These are phyloP conservation scores for Chlorella sp. DNA, from an alignment of 139 green algal genomes.

Conservation along the genomic window DNA sequence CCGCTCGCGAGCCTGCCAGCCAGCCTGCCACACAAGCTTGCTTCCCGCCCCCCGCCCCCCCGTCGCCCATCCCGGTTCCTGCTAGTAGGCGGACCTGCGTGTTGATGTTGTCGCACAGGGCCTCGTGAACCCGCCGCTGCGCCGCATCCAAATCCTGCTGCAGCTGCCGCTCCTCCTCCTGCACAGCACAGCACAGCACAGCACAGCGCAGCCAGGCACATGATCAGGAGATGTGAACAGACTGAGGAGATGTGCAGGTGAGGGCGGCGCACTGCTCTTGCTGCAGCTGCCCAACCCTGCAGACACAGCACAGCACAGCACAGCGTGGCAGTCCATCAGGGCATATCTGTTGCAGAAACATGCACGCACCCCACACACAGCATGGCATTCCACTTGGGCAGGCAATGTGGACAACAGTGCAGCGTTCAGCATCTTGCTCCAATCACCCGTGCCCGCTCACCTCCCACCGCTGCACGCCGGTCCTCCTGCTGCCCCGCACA, in stretches of 20 bases:
- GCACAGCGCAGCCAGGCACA: background rate
- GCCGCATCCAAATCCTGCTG: conserved; percentile 31
- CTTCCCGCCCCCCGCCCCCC: background rate
- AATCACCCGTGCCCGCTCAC: background rate
- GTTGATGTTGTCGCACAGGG: conserved; percentile 95
- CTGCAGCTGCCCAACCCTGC: background rate
- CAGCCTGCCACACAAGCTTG: too few relatives aligned
- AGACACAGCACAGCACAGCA: too few relatives aligned
- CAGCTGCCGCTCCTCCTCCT: conserved; percentile 75
- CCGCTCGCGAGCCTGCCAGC: too few relatives aligned
- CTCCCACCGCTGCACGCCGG: background rate
- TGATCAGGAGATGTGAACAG: too few relatives aligned
- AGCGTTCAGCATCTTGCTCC: background rate
- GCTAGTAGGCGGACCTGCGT: conserved; percentile 68
- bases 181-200: background rate
- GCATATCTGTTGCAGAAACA: too few relatives aligned
- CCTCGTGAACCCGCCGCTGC: conserved; percentile 73
- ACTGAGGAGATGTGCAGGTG: too few relatives aligned
- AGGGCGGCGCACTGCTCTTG: too few relatives aligned
- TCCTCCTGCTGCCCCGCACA: background rate
- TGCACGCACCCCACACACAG: too few relatives aligned
- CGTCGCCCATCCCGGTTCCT: background rate
- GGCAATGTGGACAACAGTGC: too few relatives aligned
- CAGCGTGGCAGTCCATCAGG: too few relatives aligned
- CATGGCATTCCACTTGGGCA: too few relatives aligned